Evolutionary conservation across 2,329 filamentous ascomycete genomes (phyloP).

Genomic region (Gremmenia infestans): DNA sequence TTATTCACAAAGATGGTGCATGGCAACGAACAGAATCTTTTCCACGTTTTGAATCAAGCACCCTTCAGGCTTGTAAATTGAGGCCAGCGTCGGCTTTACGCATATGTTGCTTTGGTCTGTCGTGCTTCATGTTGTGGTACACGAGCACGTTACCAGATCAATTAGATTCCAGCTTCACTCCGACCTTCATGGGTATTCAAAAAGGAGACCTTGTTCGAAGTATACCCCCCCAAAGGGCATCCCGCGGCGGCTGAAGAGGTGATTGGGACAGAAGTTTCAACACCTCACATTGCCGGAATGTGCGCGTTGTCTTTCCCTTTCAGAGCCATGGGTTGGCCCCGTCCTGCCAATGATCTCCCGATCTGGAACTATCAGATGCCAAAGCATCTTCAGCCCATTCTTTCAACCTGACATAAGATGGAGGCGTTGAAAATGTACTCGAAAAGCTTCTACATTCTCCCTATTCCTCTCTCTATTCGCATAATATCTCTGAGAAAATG

Average conservation of each 20-base stretch:
- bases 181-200: neutral
- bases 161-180: neutral
- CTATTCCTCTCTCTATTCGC: neutral
- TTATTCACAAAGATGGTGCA: too few relatives aligned
- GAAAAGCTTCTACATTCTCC: neutral
- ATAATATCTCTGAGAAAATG: neutral
- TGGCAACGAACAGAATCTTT: neutral
- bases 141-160: neutral
- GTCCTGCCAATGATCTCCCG: neutral
- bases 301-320: neutral
- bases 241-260: neutral
- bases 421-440: neutral
- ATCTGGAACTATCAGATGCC: neutral
- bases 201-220: neutral
- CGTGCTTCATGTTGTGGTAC: neutral
- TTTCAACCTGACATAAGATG: neutral
- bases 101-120: neutral
- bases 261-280: neutral
- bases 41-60: neutral
- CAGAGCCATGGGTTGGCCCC: neutral
- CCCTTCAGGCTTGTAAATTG: too few relatives aligned
- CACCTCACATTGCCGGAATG: neutral
- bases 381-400: neutral
- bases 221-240: neutral
- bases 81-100: neutral